Percentiles rank a stretch among this genome's conserved stretches.
These are phyloP conservation scores for Acephala macrosclerotiorum DNA, from an alignment of 2,329 filamentous ascomycete species.

Conservation along the genomic window DNA sequence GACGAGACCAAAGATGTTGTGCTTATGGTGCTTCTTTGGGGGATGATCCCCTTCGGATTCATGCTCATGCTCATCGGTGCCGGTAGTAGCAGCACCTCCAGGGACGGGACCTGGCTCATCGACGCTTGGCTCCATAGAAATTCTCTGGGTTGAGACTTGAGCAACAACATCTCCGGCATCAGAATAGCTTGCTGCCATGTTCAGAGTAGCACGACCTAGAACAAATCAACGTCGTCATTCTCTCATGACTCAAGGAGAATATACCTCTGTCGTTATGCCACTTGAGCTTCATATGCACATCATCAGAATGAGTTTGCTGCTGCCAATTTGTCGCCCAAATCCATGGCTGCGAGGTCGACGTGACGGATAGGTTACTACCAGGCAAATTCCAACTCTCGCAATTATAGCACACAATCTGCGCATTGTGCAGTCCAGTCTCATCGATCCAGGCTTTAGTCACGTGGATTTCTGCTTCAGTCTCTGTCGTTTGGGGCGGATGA, in stretches of 20 bases:
- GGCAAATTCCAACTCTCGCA: conserved; percentile 23
- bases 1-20: conserved; percentile 20
- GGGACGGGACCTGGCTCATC: conserved; percentile 1
- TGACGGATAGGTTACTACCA: conserved; percentile 9
- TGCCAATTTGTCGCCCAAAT: conserved; percentile 25
- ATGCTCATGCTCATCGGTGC: conserved; percentile 6
- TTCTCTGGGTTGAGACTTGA: conserved; percentile 11
- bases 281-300: conserved; percentile 16
- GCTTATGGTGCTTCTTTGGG: conserved; percentile 20
- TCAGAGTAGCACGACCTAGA: background rate
- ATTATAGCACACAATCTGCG: conserved; percentile 22
- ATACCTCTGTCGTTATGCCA: conserved; percentile 18
- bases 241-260: background rate
- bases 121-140: background rate
- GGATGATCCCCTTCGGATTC: background rate
- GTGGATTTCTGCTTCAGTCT: conserved; percentile 6
- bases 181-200: conserved; percentile 16
- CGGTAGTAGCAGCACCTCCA: background rate
- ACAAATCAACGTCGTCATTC: background rate
- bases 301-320: conserved; percentile 16
- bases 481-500: conserved; percentile 8
- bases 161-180: background rate
- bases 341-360: conserved; percentile 20
- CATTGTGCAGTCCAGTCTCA: conserved; percentile 12
- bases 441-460: conserved; percentile 25